Conservation (phyloP, 768 basidiomycete genomes). For the Russula vinacea region DNA sequence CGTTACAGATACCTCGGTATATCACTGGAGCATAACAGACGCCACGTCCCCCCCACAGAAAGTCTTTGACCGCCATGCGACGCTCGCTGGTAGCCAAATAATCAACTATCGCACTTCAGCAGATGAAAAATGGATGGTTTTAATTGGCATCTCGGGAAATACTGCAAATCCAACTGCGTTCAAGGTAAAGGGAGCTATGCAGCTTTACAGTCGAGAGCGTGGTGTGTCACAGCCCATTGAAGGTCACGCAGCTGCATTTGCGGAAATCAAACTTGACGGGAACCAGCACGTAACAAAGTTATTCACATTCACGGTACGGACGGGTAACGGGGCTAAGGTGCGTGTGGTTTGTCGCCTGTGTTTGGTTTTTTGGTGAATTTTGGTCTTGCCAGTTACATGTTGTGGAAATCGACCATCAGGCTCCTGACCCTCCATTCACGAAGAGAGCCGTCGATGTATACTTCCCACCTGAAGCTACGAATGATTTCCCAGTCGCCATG, state of each 20-base stretch:
- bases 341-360: slow-evolving; percentile 31
- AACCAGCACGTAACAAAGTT: slow-evolving; percentile 82
- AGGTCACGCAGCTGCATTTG: slow-evolving; percentile 96
- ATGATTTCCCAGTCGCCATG: slow-evolving; percentile 99
- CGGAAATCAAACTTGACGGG: slow-evolving; percentile 87
- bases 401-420: slow-evolving; percentile 95
- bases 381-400: slow-evolving; percentile 73
- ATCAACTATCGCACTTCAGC: slow-evolving; percentile 94
- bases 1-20: slow-evolving; percentile 91
- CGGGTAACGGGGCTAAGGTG: slow-evolving; percentile 97
- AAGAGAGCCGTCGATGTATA: slow-evolving; percentile 99
- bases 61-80: slow-evolving; percentile 93
- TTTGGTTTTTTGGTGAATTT: background rate
- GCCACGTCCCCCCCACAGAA: slow-evolving; percentile 79
- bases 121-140: slow-evolving; percentile 97
- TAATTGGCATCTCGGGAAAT: slow-evolving; percentile 93
- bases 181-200: slow-evolving; percentile 99
- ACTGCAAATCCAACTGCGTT: slow-evolving; percentile 91
- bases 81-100: slow-evolving; percentile 92
- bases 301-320: slow-evolving; percentile 93
- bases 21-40: slow-evolving; percentile 83
- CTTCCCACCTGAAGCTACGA: slow-evolving; percentile 96
- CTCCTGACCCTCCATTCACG: slow-evolving; percentile 85
- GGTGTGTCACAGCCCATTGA: slow-evolving; percentile 97
- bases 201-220: slow-evolving; percentile 89